These are phyloP conservation scores for Neurospora sp. DNA, from an alignment of 2,329 filamentous ascomycete genomes.

Conservation along the genomic window DNA sequence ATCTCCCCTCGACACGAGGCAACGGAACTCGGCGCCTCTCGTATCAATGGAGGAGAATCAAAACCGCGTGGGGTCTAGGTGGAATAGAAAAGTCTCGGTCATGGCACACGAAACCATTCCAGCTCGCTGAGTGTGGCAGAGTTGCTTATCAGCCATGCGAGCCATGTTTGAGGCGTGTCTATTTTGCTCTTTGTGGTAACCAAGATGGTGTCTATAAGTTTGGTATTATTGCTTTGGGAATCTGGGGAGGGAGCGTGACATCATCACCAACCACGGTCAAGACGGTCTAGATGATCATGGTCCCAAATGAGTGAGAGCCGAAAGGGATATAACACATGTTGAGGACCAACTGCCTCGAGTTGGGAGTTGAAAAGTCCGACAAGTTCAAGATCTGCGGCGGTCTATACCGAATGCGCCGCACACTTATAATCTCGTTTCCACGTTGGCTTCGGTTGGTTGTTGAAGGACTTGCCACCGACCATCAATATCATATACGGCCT, in stretches of 20 bases:
- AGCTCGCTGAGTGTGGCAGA: neutral
- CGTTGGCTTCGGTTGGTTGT: neutral
- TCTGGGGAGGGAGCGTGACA: neutral
- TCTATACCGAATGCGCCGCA: neutral
- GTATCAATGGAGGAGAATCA: neutral
- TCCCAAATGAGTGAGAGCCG: neutral
- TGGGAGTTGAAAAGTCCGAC: neutral
- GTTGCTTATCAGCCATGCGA: neutral
- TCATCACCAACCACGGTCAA: neutral
- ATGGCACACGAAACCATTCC: neutral
- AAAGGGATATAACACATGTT: neutral
- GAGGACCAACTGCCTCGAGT: neutral
- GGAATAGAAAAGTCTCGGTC: neutral
- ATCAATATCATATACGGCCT: too few relatives aligned
- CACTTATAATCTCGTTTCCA: neutral
- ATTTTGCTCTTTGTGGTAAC: neutral
- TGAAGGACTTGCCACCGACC: neutral
- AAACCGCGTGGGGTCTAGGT: neutral
- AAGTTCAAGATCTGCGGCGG: neutral
- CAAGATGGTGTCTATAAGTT: neutral
- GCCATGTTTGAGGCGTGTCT: neutral
- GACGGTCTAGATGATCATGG: neutral
- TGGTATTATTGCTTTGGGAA: neutral
- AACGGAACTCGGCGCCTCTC: neutral
- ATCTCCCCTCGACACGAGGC: neutral